phyloP scores from a whole-genome alignment of 2,329 filamentous ascomycete species.

The Aspergillus sp. region DNA sequence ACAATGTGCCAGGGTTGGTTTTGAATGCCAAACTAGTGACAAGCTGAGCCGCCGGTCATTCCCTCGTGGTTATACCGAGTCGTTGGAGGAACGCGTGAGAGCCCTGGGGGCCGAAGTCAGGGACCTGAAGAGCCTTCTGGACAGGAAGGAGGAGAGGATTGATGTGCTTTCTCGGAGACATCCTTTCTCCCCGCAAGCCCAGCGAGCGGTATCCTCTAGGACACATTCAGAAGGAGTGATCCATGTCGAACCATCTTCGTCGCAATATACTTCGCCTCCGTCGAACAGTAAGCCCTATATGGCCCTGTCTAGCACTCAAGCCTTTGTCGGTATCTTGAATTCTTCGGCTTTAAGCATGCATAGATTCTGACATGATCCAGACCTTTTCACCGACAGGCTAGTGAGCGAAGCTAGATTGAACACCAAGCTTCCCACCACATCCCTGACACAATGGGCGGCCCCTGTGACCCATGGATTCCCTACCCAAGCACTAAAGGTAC shows the following conservation, averaged over 20 bases:
- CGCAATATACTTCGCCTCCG: conserved; percentile 28
- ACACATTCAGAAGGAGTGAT: too few species aligned
- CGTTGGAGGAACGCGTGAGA: conserved; percentile 88
- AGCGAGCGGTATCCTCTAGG: conserved; percentile 40
- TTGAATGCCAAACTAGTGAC: conserved; percentile 98
- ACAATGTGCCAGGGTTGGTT: conserved; percentile 93
- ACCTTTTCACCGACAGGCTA: conserved; percentile 74
- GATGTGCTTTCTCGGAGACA: conserved; percentile 93
- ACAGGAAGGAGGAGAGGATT: conserved; percentile 98
- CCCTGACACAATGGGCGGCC: conserved; percentile 38
- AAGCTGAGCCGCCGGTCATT: conserved; percentile 94
- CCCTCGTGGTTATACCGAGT: conserved; percentile 94
- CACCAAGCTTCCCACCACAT: conserved; percentile 29
- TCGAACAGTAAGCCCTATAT: conserved; percentile 22
- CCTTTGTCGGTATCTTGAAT: conserved; percentile 69
- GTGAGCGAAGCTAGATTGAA: conserved; percentile 71
- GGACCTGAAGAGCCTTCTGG: conserved; percentile 85
- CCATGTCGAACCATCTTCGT: conserved; percentile 21
- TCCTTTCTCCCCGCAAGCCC: conserved; percentile 53
- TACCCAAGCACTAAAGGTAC: conserved; percentile 57
- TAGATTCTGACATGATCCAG: conserved; percentile 43
- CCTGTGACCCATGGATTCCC: conserved; percentile 45
- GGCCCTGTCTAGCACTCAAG: conserved; percentile 69
- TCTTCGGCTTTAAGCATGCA: background rate
- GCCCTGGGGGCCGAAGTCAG: conserved; percentile 78